Evolutionary conservation across 2,329 filamentous ascomycete genomes (phyloP).

Genomic region (Pestalotiopsis sp.): DNA sequence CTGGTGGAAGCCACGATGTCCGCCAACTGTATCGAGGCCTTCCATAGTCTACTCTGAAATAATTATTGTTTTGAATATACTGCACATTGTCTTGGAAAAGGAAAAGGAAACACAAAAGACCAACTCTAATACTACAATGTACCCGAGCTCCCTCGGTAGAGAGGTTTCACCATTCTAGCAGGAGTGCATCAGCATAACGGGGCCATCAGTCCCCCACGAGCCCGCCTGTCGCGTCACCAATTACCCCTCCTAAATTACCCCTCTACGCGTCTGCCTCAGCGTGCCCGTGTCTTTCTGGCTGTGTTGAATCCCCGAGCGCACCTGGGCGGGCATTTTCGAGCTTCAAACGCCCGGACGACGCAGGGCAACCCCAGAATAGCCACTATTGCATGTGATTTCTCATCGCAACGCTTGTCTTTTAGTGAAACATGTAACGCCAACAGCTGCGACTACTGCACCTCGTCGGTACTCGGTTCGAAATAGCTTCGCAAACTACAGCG

Average conservation of each 20-base stretch:
- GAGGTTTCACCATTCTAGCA: not conserved
- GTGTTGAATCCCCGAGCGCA: not conserved
- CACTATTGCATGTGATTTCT: constrained; percentile 7
- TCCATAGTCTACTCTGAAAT: not conserved
- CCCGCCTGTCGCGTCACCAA: constrained; percentile 16
- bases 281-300: not conserved
- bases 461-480: not conserved
- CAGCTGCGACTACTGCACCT: not conserved
- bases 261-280: constrained; percentile 22
- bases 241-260: constrained; percentile 16
- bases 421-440: not conserved
- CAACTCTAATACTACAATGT: not conserved
- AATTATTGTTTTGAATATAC: not conserved
- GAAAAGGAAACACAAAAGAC: not conserved
- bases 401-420: constrained; percentile 14
- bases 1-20: not conserved
- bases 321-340: not conserved
- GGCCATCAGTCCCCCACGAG: not conserved
- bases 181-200: not conserved
- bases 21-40: not conserved
- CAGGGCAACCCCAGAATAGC: not conserved
- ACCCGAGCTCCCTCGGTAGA: not conserved
- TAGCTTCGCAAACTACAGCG: not conserved
- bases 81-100: not conserved
- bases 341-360: not conserved